phyloP scores from a whole-genome alignment of 2,329 filamentous ascomycete genomes.

The Didymella sp. region DNA sequence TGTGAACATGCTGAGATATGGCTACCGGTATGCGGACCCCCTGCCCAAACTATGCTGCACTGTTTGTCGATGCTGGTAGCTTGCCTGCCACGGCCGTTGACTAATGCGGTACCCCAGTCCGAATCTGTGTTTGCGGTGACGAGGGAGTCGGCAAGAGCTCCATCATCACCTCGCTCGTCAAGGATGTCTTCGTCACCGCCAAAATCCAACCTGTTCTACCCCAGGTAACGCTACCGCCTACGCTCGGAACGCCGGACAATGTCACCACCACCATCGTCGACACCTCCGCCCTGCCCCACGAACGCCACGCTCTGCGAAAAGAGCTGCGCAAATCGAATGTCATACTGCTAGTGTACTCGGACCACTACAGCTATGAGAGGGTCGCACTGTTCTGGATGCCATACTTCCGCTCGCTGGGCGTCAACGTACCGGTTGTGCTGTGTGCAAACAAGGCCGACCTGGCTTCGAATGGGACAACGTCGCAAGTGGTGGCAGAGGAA shows the following conservation, averaged over 20 bases:
- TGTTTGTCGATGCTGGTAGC: slow-evolving; percentile 7
- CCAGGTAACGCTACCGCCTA: slow-evolving; percentile 92
- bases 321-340: slow-evolving; percentile 97
- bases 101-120: slow-evolving; percentile 61
- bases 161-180: slow-evolving; percentile 91
- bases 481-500: slow-evolving; percentile 92
- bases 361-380: slow-evolving; percentile 98
- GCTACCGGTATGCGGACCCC: slow-evolving; percentile 35
- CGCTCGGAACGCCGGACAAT: slow-evolving; percentile 91
- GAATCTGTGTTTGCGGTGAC: slow-evolving; percentile 95
- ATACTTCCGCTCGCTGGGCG: slow-evolving; percentile 95
- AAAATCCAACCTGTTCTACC: slow-evolving; percentile 96
- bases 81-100: slow-evolving; percentile 8
- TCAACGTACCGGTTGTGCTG: slow-evolving; percentile 95
- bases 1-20: slow-evolving; percentile 33
- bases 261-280: slow-evolving; percentile 98
- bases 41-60: slow-evolving; percentile 1
- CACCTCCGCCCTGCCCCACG: slow-evolving; percentile 92
- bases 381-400: slow-evolving; percentile 99
- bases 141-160: slow-evolving; percentile 67
- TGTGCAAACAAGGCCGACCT: slow-evolving; percentile 98
- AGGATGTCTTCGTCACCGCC: slow-evolving; percentile 93
- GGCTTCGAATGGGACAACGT: slow-evolving; percentile 73
- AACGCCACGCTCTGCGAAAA: slow-evolving; percentile 86
- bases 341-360: slow-evolving; percentile 94